Evolutionary conservation across 2,329 filamentous ascomycete genomes (phyloP).

Genomic region (Paraconiothyrium brasiliense): DNA sequence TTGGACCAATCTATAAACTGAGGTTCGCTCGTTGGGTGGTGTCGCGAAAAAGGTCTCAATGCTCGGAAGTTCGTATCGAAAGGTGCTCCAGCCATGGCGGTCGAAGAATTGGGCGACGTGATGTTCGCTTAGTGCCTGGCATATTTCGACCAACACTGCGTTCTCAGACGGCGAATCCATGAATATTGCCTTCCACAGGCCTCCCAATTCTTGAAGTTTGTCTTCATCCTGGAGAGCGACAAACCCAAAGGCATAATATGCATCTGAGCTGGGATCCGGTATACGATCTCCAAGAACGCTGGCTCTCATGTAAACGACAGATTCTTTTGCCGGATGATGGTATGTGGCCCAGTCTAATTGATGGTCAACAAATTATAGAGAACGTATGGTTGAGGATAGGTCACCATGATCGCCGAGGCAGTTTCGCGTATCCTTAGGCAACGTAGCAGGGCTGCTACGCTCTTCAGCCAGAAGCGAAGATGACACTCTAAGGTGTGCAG

Average conservation of each 20-base stretch:
- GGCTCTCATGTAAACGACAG: constrained; percentile 9
- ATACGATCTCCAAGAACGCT: background rate
- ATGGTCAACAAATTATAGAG: background rate
- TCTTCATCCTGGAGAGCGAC: constrained; percentile 12
- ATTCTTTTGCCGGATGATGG: constrained; percentile 17
- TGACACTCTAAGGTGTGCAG: background rate
- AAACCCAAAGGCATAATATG: constrained; percentile 34
- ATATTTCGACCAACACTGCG: constrained; percentile 21
- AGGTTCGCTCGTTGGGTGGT: constrained; percentile 2
- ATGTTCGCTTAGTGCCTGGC: constrained; percentile 17
- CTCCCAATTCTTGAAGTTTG: constrained; percentile 18
- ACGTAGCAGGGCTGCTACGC: too few relatives aligned
- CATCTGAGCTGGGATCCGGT: background rate
- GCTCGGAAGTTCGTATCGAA: constrained; percentile 14
- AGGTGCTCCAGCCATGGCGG: constrained; percentile 2
- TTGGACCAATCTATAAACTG: constrained; percentile 28
- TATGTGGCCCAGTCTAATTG: background rate
- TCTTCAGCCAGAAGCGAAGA: background rate
- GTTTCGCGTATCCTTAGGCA: background rate
- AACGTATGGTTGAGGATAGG: background rate
- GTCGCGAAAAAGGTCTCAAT: constrained; percentile 26
- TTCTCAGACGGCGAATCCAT: background rate
- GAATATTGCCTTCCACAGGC: constrained; percentile 23
- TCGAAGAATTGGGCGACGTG: constrained; percentile 21
- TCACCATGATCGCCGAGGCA: background rate